phyloP scores from a whole-genome alignment of 2,329 filamentous ascomycete genomes.

The Colletotrichum chrysophilum region DNA sequence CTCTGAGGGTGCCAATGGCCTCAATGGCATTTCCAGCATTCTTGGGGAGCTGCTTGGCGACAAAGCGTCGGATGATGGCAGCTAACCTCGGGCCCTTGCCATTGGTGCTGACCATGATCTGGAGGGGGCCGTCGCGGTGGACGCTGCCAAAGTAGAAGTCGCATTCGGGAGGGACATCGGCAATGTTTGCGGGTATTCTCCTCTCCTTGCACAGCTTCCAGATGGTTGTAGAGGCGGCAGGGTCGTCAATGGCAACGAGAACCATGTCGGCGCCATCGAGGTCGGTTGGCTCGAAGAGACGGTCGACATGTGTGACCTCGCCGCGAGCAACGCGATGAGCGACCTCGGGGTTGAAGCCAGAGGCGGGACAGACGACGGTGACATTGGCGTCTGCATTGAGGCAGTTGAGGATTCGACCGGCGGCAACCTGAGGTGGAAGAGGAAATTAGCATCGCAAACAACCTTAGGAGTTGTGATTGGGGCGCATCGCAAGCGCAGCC shows the following conservation, averaged over 20 bases:
- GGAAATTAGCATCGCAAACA: not conserved
- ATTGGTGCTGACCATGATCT: slow-evolving; percentile 99
- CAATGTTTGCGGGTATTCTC: slow-evolving; percentile 90
- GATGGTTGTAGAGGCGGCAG: slow-evolving; percentile 85
- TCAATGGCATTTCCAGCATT: slow-evolving; percentile 87
- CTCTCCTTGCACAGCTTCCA: slow-evolving; percentile 92
- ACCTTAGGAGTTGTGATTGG: not conserved
- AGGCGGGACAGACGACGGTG: slow-evolving; percentile 79
- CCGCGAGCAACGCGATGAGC: slow-evolving; percentile 76
- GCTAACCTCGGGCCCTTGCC: slow-evolving; percentile 93
- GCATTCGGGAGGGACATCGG: slow-evolving; percentile 94
- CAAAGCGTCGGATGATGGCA: slow-evolving; percentile 82
- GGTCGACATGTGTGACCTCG: slow-evolving; percentile 82
- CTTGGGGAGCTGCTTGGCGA: slow-evolving; percentile 75
- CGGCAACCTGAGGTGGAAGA: slow-evolving; percentile 73
- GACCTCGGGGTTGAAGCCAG: slow-evolving; percentile 88
- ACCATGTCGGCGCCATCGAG: slow-evolving; percentile 87
- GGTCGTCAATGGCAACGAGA: slow-evolving; percentile 90
- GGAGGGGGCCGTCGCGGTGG: slow-evolving; percentile 91
- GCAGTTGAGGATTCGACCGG: slow-evolving; percentile 90
- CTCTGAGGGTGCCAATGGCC: slow-evolving; percentile 80
- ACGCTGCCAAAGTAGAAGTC: slow-evolving; percentile 99
- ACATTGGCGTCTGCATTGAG: slow-evolving; percentile 95
- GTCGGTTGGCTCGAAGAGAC: slow-evolving; percentile 85
- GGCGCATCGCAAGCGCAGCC: not conserved